These are phyloP conservation scores for Zostera marina DNA, from an alignment of 116 monocot genomes.

Conservation along the genomic window DNA sequence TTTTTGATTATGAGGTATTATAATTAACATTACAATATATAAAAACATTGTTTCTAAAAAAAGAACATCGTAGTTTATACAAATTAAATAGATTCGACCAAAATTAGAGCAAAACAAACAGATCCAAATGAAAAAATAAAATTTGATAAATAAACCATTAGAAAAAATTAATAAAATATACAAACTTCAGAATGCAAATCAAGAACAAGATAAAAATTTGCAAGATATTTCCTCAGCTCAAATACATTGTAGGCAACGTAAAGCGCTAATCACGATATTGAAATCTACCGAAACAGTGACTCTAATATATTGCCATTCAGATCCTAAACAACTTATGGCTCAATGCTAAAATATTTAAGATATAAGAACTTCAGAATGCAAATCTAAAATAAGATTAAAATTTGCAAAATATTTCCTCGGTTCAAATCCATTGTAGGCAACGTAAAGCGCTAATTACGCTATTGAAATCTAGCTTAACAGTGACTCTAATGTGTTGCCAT, in stretches of 20 bases:
- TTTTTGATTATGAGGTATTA: too few species aligned
- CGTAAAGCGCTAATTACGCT: slow-evolving; percentile 47
- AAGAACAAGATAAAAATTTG: slow-evolving; percentile 1
- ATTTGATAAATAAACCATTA: too few species aligned
- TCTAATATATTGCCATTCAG: background rate
- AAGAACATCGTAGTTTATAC: too few species aligned
- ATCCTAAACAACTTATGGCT: background rate
- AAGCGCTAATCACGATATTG: slow-evolving; percentile 37
- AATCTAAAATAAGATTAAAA: background rate
- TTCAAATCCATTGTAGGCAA: slow-evolving; percentile 25
- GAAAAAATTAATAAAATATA: too few species aligned
- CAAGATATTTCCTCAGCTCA: slow-evolving; percentile 31
- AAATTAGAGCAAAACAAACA: too few species aligned
- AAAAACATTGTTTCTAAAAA: too few species aligned
- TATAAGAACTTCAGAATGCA: background rate
- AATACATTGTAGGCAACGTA: slow-evolving; percentile 35
- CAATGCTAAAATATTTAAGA: too few species aligned
- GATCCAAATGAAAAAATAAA: too few species aligned
- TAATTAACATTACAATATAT: too few species aligned
- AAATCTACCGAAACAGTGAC: slow-evolving; percentile 5
- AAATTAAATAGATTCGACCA: too few species aligned
- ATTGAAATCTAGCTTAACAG: slow-evolving; percentile 9
- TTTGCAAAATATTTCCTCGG: slow-evolving; percentile 32
- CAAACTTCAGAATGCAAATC: background rate
- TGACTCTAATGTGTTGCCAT: background rate